A percentile compares a stretch with the other conserved stretches of the same genome.
phyloP scores from a whole-genome alignment of 176 grass and related monocot genomes.

The Zoysia japonica region DNA sequence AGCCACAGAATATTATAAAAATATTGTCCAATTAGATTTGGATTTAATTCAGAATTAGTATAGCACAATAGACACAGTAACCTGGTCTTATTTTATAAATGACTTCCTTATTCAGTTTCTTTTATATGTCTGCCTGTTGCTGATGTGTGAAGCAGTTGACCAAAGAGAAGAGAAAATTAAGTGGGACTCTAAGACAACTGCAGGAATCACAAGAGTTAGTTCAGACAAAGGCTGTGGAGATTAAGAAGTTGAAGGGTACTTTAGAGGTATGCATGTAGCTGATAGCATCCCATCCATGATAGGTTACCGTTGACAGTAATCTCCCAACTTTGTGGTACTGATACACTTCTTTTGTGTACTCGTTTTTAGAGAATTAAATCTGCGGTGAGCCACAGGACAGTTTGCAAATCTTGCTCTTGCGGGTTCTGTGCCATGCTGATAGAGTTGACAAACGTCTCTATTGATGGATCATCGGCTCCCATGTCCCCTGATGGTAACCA shows the following conservation, averaged over 20 bases:
- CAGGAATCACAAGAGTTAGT: slow-evolving; percentile 70
- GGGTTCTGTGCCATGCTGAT: slow-evolving; percentile 56
- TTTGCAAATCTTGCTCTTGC: slow-evolving; percentile 55
- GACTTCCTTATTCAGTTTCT: neutral
- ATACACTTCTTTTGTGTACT: neutral
- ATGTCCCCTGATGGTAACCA: slow-evolving; percentile 19
- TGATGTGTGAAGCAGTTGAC: slow-evolving; percentile 51
- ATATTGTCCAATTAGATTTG: neutral
- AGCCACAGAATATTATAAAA: slow-evolving; percentile 1
- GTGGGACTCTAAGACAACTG: slow-evolving; percentile 49
- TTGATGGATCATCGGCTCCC: slow-evolving; percentile 25
- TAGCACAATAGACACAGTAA: neutral
- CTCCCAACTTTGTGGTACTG: slow-evolving; percentile 15
- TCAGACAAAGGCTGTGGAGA: slow-evolving; percentile 60
- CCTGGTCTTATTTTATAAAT: neutral
- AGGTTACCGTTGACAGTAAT: neutral
- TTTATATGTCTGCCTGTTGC: slow-evolving; percentile 11
- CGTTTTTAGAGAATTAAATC: slow-evolving; percentile 35
- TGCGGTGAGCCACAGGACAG: slow-evolving; percentile 1
- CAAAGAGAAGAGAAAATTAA: slow-evolving; percentile 66
- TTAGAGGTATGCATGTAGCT: slow-evolving; percentile 60
- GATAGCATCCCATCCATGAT: slow-evolving; percentile 17
- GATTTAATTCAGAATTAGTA: neutral
- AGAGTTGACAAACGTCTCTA: slow-evolving; percentile 45
- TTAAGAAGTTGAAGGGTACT: slow-evolving; percentile 67